phyloP scores from a whole-genome alignment of 805 yeast species.

The Candida piceae region DNA sequence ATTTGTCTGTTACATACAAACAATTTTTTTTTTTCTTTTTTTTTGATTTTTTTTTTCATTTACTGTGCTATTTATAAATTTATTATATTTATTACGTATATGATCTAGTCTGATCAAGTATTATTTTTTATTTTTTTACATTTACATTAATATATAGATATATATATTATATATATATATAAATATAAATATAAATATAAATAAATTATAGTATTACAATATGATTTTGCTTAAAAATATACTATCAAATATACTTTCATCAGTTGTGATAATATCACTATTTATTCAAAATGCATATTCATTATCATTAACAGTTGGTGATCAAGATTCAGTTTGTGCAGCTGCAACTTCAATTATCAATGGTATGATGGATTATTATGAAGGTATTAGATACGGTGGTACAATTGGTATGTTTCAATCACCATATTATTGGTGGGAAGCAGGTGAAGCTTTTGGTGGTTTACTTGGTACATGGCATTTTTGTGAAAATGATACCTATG shows the following conservation, averaged over 20 bases:
- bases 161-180: too few species aligned
- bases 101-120: too few species aligned
- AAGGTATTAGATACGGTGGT: conserved; percentile 59
- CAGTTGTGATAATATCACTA: neutral
- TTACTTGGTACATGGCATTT: conserved; percentile 73
- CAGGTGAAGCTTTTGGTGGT: conserved; percentile 93
- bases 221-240: neutral
- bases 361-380: conserved; percentile 81
- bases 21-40: too few species aligned
- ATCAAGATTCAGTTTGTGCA: conserved; percentile 27
- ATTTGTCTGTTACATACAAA: too few species aligned
- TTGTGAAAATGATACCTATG: conserved; percentile 67
- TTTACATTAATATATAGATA: too few species aligned
- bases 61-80: too few species aligned
- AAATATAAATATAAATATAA: too few species aligned
- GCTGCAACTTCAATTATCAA: conserved; percentile 58
- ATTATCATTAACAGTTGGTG: conserved; percentile 17
- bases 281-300: too few species aligned
- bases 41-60: too few species aligned
- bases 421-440: conserved; percentile 96
- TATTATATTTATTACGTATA: too few species aligned
- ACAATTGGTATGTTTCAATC: conserved; percentile 64
- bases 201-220: too few species aligned
- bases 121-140: too few species aligned
- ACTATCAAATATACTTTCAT: neutral